Evolutionary conservation across 192 early-diverging fungal genomes (phyloP).

Genomic region (Backusella parvicylindrica): DNA sequence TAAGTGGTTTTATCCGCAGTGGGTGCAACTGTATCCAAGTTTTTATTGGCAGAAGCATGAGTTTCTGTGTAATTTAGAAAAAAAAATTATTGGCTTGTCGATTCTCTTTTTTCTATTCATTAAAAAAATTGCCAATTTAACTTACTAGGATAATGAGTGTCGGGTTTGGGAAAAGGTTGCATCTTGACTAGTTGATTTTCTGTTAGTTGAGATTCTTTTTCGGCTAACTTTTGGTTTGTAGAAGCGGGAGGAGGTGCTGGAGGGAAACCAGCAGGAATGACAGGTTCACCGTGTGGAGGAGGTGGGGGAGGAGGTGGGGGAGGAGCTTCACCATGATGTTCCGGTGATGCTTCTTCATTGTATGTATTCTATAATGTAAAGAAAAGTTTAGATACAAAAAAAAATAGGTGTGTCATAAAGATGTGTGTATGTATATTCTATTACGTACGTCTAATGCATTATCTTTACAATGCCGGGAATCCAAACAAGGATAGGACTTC

Average conservation of each 20-base stretch:
- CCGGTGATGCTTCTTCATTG: background rate
- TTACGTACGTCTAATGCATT: background rate
- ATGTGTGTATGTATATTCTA: too few species aligned
- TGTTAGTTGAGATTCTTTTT: background rate
- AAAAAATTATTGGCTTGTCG: background rate
- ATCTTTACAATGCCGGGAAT: background rate
- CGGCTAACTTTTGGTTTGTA: background rate
- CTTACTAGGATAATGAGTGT: constrained; percentile 20
- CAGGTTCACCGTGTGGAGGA: background rate
- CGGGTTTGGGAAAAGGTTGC: constrained; percentile 6
- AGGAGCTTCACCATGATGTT: background rate
- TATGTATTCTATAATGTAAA: background rate
- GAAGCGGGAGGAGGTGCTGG: background rate
- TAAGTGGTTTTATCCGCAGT: constrained; percentile 23
- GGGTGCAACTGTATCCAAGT: constrained; percentile 18
- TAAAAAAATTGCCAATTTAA: background rate
- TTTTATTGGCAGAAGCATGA: background rate
- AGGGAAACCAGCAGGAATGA: background rate
- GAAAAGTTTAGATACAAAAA: background rate
- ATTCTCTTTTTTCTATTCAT: background rate
- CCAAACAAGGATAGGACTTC: constrained; percentile 4
- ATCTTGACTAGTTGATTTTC: background rate
- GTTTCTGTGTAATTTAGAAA: background rate
- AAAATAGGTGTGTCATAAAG: too few species aligned
- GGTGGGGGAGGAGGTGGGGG: background rate